phyloP scores from a whole-genome alignment of 2,329 filamentous ascomycete genomes.

The Paraphaeosphaeria minitans region DNA sequence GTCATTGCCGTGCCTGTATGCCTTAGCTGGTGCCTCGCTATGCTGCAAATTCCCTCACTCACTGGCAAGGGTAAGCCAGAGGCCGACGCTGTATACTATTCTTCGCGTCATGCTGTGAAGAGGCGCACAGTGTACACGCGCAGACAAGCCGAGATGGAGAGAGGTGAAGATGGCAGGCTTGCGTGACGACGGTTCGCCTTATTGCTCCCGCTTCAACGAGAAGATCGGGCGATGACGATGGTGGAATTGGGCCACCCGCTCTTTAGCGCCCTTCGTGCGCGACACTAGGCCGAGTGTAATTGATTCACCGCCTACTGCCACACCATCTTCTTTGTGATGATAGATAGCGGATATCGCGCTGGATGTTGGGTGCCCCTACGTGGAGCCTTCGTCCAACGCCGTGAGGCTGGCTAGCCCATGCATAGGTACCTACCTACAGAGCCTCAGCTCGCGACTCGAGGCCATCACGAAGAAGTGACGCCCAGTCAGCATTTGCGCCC shows the following conservation, averaged over 20 bases:
- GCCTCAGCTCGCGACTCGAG: background rate
- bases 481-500: background rate
- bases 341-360: slow-evolving; percentile 20
- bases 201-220: background rate
- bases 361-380: background rate
- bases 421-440: too few relatives aligned
- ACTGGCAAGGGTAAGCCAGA: slow-evolving; percentile 54
- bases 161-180: background rate
- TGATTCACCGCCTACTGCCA: slow-evolving; percentile 22
- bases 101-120: slow-evolving; percentile 52
- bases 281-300: slow-evolving; percentile 1
- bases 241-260: background rate
- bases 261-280: slow-evolving; percentile 7
- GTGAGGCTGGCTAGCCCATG: background rate
- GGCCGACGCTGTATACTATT: slow-evolving; percentile 55
- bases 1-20: slow-evolving; percentile 71
- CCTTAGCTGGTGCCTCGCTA: slow-evolving; percentile 17
- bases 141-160: background rate
- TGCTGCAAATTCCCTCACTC: slow-evolving; percentile 16
- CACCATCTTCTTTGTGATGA: slow-evolving; percentile 13
- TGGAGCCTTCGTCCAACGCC: background rate
- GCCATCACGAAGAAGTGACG: background rate
- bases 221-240: slow-evolving; percentile 22
- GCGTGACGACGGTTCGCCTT: slow-evolving; percentile 7
- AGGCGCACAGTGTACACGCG: background rate